These are phyloP conservation scores for Backusella liffmaniae DNA, from an alignment of 192 early-diverging fungal genomes.

Conservation along the genomic window DNA sequence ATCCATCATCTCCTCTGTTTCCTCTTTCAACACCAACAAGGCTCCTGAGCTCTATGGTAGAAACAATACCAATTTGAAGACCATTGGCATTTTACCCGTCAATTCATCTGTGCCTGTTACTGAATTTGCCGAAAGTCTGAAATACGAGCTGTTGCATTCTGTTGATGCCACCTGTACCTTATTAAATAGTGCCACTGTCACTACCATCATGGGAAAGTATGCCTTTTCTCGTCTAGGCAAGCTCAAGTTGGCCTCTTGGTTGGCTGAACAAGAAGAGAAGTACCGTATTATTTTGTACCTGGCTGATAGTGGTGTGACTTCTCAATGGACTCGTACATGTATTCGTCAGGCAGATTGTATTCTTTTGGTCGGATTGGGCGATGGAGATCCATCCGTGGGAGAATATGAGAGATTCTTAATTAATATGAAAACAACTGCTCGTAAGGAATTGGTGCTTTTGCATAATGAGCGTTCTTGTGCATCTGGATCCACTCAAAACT, in stretches of 20 bases:
- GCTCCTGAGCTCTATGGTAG: slow-evolving; percentile 46
- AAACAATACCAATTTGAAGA: slow-evolving; percentile 94
- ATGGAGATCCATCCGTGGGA: slow-evolving; percentile 84
- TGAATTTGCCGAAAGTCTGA: slow-evolving; percentile 86
- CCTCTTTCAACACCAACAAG: neutral
- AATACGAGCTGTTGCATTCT: slow-evolving; percentile 59
- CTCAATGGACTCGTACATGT: slow-evolving; percentile 94
- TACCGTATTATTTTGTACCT: slow-evolving; percentile 90
- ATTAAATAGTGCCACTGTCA: slow-evolving; percentile 80
- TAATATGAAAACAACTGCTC: slow-evolving; percentile 94
- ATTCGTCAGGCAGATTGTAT: slow-evolving; percentile 97
- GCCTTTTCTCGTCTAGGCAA: slow-evolving; percentile 90
- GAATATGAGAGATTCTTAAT: slow-evolving; percentile 91
- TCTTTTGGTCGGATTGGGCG: slow-evolving; percentile 89
- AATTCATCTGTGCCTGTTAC: slow-evolving; percentile 75
- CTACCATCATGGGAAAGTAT: slow-evolving; percentile 82
- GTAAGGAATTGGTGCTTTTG: slow-evolving; percentile 94
- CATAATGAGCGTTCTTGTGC: slow-evolving; percentile 75
- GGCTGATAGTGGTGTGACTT: slow-evolving; percentile 87
- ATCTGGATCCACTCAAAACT: slow-evolving; percentile 83
- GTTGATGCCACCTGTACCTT: slow-evolving; percentile 73
- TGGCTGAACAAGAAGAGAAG: slow-evolving; percentile 92
- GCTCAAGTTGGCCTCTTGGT: slow-evolving; percentile 90
- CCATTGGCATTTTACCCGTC: slow-evolving; percentile 91
- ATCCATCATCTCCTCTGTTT: slow-evolving; percentile 17